phyloP scores from a whole-genome alignment of 2,329 filamentous ascomycete species.

The Pestalotiopsis sp. region DNA sequence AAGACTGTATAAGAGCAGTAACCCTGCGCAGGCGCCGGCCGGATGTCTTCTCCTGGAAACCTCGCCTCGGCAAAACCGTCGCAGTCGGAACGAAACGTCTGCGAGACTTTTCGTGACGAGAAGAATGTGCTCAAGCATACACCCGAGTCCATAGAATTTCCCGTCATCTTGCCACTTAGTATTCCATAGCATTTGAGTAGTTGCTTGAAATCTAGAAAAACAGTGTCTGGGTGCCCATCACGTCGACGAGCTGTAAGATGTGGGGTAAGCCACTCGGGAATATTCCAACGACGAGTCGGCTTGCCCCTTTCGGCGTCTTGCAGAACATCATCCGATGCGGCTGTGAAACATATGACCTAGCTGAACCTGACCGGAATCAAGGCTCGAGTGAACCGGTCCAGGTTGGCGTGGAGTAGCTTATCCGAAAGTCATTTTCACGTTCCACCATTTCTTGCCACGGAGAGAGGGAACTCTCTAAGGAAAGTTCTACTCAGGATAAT shows the following conservation, averaged over 20 bases:
- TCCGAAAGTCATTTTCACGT: too few species aligned
- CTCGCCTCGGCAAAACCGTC: conserved; percentile 32
- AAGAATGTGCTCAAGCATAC: conserved; percentile 28
- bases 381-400: too few species aligned
- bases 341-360: background rate
- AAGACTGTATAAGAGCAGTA: conserved; percentile 54
- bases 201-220: background rate
- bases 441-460: too few species aligned
- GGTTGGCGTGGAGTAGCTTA: too few species aligned
- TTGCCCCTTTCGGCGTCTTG: background rate
- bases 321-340: background rate
- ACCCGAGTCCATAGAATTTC: conserved; percentile 25
- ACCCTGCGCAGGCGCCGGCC: conserved; percentile 43
- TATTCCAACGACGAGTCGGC: background rate
- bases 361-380: background rate
- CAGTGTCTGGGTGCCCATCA: background rate
- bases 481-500: too few species aligned
- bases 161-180: conserved; percentile 16
- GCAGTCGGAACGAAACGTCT: conserved; percentile 27
- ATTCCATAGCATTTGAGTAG: background rate
- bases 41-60: conserved; percentile 32
- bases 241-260: background rate
- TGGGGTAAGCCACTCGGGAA: conserved; percentile 4
- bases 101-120: conserved; percentile 27
- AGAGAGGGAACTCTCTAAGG: too few species aligned